These are phyloP conservation scores for Alternaria sp. DNA, from an alignment of 2,329 filamentous ascomycete species.

Conservation along the genomic window DNA sequence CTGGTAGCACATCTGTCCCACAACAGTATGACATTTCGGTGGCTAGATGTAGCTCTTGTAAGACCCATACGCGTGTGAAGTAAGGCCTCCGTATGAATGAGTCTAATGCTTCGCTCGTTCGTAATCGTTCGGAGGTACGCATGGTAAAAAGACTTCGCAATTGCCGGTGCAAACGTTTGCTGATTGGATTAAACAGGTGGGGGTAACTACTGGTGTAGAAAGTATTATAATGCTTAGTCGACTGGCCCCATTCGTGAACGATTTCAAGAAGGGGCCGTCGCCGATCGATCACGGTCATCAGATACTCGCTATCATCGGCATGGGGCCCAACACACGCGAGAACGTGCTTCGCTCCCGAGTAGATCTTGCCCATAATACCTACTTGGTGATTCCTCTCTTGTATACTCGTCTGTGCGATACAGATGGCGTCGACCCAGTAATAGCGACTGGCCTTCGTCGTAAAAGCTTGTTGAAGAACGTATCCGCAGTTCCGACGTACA, in stretches of 20 bases:
- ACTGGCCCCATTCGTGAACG: accelerated
- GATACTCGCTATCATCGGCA: not conserved
- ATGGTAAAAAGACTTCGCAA: not conserved
- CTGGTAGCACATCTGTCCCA: not conserved
- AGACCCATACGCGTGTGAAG: not conserved
- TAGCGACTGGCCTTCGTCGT: not conserved
- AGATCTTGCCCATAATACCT: not conserved
- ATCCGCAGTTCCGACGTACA: not conserved
- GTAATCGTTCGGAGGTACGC: accelerated
- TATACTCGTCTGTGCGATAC: not conserved
- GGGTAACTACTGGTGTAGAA: too few species aligned
- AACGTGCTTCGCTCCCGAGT: not conserved
- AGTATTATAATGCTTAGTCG: too few species aligned
- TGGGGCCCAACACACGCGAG: not conserved
- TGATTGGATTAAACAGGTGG: too few species aligned
- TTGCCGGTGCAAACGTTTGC: too few species aligned
- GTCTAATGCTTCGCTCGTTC: not conserved
- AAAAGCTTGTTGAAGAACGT: slow-evolving; percentile 2
- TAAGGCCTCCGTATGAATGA: not conserved
- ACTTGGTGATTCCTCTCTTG: not conserved
- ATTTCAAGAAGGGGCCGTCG: not conserved
- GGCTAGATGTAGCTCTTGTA: not conserved
- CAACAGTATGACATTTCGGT: not conserved
- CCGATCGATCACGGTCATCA: not conserved
- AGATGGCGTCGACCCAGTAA: not conserved